Conservation (phyloP, 495 filamentous ascomycete species). For the Rhypophila decipiens region DNA sequence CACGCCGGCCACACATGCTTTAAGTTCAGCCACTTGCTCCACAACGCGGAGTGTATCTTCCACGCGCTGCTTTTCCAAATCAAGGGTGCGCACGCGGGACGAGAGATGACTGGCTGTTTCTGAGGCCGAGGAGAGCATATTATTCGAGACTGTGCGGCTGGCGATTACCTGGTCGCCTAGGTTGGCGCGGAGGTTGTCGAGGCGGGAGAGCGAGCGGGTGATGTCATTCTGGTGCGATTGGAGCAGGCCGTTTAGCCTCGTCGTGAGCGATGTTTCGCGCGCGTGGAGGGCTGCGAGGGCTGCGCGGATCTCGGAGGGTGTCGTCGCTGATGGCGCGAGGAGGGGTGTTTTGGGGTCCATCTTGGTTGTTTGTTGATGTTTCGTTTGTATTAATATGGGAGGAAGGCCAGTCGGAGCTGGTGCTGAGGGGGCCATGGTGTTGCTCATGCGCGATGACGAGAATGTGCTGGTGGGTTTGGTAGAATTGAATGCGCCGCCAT, state of each 20-base stretch:
- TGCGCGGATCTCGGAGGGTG: constrained; percentile 70
- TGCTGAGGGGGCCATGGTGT: no score
- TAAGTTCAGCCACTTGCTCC: constrained; percentile 92
- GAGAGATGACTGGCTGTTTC: constrained; percentile 83
- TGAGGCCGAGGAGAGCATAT: constrained; percentile 78
- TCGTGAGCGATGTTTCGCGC: constrained; percentile 68
- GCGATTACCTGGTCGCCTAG: constrained; percentile 83
- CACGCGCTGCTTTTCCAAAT: constrained; percentile 84
- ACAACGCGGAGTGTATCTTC: constrained; percentile 86
- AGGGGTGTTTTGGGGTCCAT: no score
- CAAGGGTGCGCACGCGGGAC: constrained; percentile 73
- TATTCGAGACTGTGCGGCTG: constrained; percentile 76
- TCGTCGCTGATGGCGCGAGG: constrained; percentile 70
- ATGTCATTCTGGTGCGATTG: constrained; percentile 78
- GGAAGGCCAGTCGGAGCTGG: no score
- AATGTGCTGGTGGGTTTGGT: constrained; percentile 4
- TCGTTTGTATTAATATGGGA: not conserved
- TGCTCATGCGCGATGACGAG: not conserved
- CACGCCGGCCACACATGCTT: constrained; percentile 92
- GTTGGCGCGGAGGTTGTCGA: constrained; percentile 83
- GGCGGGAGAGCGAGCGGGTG: constrained; percentile 71
- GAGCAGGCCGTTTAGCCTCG: constrained; percentile 66
- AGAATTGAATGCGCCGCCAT: constrained; percentile 25
- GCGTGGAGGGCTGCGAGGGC: constrained; percentile 65
- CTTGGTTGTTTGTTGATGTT: not conserved